Evolutionary conservation across 106 monocot species (phyloP), one percentile per base, ranked within the genome.

Genomic region (Dendrobium chrysotoxum): DNA sequence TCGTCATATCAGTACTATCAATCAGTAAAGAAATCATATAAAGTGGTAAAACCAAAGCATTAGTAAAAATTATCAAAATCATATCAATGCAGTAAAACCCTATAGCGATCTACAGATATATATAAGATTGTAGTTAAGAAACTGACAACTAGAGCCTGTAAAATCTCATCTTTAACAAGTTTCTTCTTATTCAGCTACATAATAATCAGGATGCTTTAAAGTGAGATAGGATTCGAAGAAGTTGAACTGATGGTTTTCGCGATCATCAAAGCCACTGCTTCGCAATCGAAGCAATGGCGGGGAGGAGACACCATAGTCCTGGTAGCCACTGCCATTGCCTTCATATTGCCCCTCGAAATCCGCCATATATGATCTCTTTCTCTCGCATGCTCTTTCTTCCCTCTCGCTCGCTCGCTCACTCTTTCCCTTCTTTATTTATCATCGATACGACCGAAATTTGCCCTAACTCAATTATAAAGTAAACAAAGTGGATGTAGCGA

Each of bases 281-380:
- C 47, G 44, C 46, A 16, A 35, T 35, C 35, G 2, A 35, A 35
- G 35, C 35, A 35, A 1, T 11, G 12, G 76, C 25, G 28, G 76
- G 2, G 76, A 47, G 76, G 47, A 28, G 23, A 76, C 76, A 20
- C 42, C 75, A 26, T 75, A 50, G 28, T 76, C 50, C 28, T 76
- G 47, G n/a, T 76, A 76, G 76, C 50, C 76, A 20, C 23, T 28
- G 3, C 76, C 76, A 10, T 76, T 76, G 18, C 76, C 76, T 26
- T 76, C 76, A 40, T 76, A 76, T 76, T 47, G 47, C 20, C 45
- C 76, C 44, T 76, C 50, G 40, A 76, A 76, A 23, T 76, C 28
- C 76, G 50, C 47, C 76, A 76, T 76, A 50, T 11, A 23, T 15
- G 28, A 12, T 76, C 76, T 47, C 46, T 46, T 25, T 42, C 41